Evolutionary conservation across 2,329 filamentous ascomycete genomes (phyloP).

Genomic region (Calonectria hawksworthii): DNA sequence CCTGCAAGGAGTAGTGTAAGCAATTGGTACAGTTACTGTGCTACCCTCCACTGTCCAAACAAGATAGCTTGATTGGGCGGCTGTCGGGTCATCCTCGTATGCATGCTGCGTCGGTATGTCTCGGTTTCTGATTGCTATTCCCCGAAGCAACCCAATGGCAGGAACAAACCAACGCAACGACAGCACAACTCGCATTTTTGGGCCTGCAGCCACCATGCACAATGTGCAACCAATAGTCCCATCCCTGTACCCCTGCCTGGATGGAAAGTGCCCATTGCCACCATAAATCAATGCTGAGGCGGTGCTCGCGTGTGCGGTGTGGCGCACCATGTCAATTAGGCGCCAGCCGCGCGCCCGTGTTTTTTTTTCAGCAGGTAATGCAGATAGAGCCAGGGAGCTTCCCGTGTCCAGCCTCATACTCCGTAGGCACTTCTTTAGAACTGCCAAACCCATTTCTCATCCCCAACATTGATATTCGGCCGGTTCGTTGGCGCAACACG

Average conservation of each 20-base stretch:
- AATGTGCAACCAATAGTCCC: neutral
- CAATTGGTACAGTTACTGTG: neutral
- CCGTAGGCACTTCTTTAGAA: conserved; percentile 13
- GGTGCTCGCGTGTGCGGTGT: conserved; percentile 26
- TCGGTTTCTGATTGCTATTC: neutral
- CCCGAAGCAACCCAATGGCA: neutral
- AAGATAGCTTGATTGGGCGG: neutral
- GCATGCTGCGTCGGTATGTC: neutral
- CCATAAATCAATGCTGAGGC: conserved; percentile 17
- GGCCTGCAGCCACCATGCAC: neutral
- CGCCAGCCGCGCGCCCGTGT: conserved; percentile 35
- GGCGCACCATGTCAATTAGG: conserved; percentile 28
- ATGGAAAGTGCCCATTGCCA: neutral
- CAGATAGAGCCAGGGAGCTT: conserved; percentile 27
- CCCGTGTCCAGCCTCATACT: conserved; percentile 36
- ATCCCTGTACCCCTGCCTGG: neutral
- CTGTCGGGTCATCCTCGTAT: neutral
- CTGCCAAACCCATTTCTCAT: conserved; percentile 28
- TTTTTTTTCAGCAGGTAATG: conserved; percentile 33
- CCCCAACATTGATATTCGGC: conserved; percentile 28
- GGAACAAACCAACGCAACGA: neutral
- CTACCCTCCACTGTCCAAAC: neutral
- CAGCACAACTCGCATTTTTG: neutral
- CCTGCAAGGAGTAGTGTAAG: neutral
- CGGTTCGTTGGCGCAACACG: conserved; percentile 35